Percentiles rank a stretch among this genome's conserved stretches.
Evolutionary conservation across 805 yeast species (phyloP).

Genomic region (Yamadazyma akitaensis): DNA sequence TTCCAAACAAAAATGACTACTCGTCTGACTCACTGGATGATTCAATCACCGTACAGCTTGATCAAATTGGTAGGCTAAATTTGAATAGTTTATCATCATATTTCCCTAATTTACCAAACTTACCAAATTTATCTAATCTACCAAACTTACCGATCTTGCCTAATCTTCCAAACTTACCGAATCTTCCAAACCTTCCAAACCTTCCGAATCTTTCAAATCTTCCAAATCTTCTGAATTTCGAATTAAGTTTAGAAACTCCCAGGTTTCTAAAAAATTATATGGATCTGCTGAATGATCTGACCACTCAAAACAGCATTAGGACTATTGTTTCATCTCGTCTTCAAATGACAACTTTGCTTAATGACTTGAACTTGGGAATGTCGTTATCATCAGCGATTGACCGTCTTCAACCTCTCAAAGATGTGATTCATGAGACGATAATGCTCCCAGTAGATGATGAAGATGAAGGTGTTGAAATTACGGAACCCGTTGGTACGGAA

Average conservation of each 20-base stretch:
- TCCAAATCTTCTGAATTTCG: constrained; percentile 1
- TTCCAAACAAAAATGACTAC: neutral
- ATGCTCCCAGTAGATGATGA: constrained; percentile 50
- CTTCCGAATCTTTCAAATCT: neutral
- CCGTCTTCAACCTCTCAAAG: constrained; percentile 45
- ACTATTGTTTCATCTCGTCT: constrained; percentile 40
- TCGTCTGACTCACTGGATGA: constrained; percentile 19
- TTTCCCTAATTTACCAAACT: constrained; percentile 7
- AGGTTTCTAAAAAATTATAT: constrained; percentile 9
- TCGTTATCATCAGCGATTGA: constrained; percentile 51
- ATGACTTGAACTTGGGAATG: constrained; percentile 44
- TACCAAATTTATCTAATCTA: constrained; percentile 5
- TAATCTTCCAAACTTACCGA: neutral
- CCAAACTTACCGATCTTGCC: constrained; percentile 1
- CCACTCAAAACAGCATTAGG: constrained; percentile 19
- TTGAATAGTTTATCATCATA: constrained; percentile 8
- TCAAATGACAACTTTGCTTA: constrained; percentile 39
- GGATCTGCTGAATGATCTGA: constrained; percentile 19
- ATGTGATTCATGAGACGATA: constrained; percentile 45
- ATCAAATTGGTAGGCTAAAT: constrained; percentile 49
- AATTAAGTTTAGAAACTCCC: constrained; percentile 8
- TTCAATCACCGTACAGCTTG: constrained; percentile 46
- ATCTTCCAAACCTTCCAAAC: neutral
- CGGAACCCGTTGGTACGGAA: constrained; percentile 31
- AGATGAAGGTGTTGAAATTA: constrained; percentile 5